Evolutionary conservation across 192 early-diverging fungal species (phyloP).

Genomic region (Coemansia furcata): DNA sequence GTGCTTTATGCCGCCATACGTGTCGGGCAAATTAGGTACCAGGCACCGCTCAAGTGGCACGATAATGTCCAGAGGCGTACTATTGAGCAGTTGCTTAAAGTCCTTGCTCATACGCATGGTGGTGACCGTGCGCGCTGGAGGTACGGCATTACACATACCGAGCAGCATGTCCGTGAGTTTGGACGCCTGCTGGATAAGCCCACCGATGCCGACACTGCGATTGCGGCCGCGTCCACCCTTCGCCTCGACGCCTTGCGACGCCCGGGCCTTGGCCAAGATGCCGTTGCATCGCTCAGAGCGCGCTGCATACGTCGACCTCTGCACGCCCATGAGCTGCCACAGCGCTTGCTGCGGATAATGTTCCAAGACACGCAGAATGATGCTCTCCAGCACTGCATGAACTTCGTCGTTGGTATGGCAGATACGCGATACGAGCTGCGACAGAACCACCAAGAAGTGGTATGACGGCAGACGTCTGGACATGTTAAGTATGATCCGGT

Average conservation of each 20-base stretch:
- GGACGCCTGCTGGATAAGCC: slow-evolving; percentile 58
- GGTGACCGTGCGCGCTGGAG: slow-evolving; percentile 55
- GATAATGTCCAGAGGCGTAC: slow-evolving; percentile 62
- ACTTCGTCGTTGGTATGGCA: slow-evolving; percentile 70
- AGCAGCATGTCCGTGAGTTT: slow-evolving; percentile 73
- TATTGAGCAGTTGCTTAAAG: slow-evolving; percentile 56
- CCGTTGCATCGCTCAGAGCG: slow-evolving; percentile 62
- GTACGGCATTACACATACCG: slow-evolving; percentile 68
- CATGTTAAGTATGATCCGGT: slow-evolving; percentile 55
- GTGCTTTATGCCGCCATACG: slow-evolving; percentile 26
- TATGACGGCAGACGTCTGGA: slow-evolving; percentile 62
- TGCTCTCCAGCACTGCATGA: slow-evolving; percentile 63
- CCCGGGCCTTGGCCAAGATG: slow-evolving; percentile 67
- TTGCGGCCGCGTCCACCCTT: slow-evolving; percentile 4
- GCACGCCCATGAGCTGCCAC: slow-evolving; percentile 83
- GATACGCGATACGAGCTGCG: slow-evolving; percentile 86
- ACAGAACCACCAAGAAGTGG: slow-evolving; percentile 74
- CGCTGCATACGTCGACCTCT: slow-evolving; percentile 60
- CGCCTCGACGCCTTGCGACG: slow-evolving; percentile 3
- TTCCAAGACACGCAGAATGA: slow-evolving; percentile 66
- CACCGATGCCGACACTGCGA: slow-evolving; percentile 27
- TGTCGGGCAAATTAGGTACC: slow-evolving; percentile 67
- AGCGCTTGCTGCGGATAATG: slow-evolving; percentile 80
- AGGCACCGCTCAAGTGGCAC: slow-evolving; percentile 77
- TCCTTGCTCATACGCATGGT: slow-evolving; percentile 66